Evolutionary conservation across 2,329 filamentous ascomycete species (phyloP), one percentile per base, ranked within the genome.

Genomic region (Onygenales sp.): DNA sequence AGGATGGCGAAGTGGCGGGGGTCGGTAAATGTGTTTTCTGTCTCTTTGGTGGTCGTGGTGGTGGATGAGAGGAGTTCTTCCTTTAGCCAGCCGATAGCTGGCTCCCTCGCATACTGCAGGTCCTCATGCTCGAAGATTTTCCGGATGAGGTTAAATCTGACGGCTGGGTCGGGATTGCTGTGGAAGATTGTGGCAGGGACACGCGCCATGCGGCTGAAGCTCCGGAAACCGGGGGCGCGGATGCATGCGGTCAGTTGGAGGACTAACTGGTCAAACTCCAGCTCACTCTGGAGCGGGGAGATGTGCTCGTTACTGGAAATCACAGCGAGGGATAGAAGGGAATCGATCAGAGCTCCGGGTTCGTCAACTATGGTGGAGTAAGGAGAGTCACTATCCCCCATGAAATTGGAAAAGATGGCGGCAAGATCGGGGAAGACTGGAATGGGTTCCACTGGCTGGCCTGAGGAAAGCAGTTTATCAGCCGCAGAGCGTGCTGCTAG

Each of bases 41-140:
- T 38, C 57, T 56, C 17, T 45, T 17, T 14, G 21, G 50, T 46
- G 10, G 8, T 6, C 13, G 33, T 32, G 32, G 42, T 14, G 39
- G 52, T 74, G 4, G 76, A 73, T 58, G 76, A 72, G 5, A 83
- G 70, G 0, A 80, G 77, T 61, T 83, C 81, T 42, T 79, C 72
- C 61, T 82, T 83, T 36, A 83, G 68, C 81, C 81, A 84, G 36
- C 76, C 75, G 5, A 84, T 75, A 2, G 80, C 80, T 43, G 75
- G 76, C 38, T 79, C 78, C 59, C 79, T 80, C 39, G 80, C 72
- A 13, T 78, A 78, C 45, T 76, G 73, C 54, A 79, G 75, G 0
- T 72, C 72, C 14, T 77, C 77, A 49, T 81, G 72, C 57, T 80
- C 76, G 3, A 83, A 68, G 2, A 79, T 78, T 44, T 77, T 75